Conservation (phyloP, 371 early-diverging fungal species). For the Saksenaea oblongispora region DNA sequence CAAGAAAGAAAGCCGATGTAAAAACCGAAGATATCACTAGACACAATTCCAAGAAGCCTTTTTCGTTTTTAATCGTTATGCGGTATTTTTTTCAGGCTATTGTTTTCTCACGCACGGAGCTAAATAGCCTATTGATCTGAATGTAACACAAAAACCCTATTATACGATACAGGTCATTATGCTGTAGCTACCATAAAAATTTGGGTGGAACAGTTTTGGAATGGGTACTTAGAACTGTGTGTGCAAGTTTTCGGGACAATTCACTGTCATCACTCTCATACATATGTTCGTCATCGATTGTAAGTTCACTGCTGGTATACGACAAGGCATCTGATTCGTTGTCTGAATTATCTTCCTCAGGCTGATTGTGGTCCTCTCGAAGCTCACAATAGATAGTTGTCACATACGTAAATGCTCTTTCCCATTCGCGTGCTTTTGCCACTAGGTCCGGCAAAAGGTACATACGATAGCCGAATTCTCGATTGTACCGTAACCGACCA, state of each 20-base stretch:
- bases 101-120: too few species aligned
- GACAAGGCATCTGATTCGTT: neutral
- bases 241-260: neutral
- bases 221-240: neutral
- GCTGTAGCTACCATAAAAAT: slow-evolving; percentile 23
- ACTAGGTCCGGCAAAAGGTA: slow-evolving; percentile 28
- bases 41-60: neutral
- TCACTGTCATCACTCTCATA: slow-evolving; percentile 6
- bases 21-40: neutral
- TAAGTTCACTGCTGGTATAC: neutral
- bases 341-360: neutral
- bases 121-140: too few species aligned
- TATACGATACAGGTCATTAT: neutral
- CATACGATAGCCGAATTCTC: slow-evolving; percentile 25
- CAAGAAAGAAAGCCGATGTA: neutral
- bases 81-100: too few species aligned
- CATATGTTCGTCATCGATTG: neutral
- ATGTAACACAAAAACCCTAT: too few species aligned
- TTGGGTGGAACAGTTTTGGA: slow-evolving; percentile 18
- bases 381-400: slow-evolving; percentile 28
- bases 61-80: neutral
- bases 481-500: slow-evolving; percentile 7
- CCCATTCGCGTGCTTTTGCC: slow-evolving; percentile 26
- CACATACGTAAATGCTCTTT: slow-evolving; percentile 26
- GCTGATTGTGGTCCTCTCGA: neutral